phyloP scores from a whole-genome alignment of 768 basidiomycete species.

The Panus rudis region DNA sequence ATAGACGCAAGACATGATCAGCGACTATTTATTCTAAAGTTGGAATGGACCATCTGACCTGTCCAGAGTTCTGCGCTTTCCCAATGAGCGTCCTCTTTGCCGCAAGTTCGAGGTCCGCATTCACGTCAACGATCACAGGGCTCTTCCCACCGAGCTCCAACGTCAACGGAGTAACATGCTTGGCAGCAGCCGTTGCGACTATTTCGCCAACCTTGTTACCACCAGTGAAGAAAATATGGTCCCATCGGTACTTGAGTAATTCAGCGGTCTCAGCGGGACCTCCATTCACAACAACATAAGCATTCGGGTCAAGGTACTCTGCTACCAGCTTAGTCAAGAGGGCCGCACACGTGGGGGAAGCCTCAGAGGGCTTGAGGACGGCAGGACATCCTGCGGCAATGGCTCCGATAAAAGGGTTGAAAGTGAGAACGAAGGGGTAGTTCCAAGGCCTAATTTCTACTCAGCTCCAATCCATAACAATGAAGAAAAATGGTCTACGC shows the following conservation, averaged over 20 bases:
- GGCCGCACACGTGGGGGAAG: constrained; percentile 38
- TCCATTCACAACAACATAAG: constrained; percentile 48
- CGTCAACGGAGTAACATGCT: constrained; percentile 34
- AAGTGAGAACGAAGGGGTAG: constrained; percentile 46
- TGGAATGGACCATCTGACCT: constrained; percentile 10
- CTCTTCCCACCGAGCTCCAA: constrained; percentile 38
- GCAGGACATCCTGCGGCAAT: constrained; percentile 66
- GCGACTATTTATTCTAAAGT: too few species aligned
- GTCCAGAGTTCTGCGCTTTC: constrained; percentile 36
- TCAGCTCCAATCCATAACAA: background rate
- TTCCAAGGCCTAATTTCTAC: constrained; percentile 55
- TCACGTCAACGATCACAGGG: constrained; percentile 39
- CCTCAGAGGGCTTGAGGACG: constrained; percentile 61
- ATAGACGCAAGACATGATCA: background rate
- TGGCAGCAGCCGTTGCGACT: constrained; percentile 34
- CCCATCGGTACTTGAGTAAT: constrained; percentile 30
- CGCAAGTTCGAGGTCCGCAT: constrained; percentile 39
- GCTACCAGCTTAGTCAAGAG: constrained; percentile 49
- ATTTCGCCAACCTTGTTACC: constrained; percentile 27
- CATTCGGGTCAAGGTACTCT: constrained; percentile 44
- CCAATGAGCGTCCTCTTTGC: constrained; percentile 66
- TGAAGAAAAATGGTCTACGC: constrained; percentile 19
- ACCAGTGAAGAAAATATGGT: constrained; percentile 31
- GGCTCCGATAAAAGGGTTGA: constrained; percentile 59
- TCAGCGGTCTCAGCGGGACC: constrained; percentile 30